Evolutionary conservation across 768 basidiomycete species (phyloP).

Genomic region (Lentinula detonsa): DNA sequence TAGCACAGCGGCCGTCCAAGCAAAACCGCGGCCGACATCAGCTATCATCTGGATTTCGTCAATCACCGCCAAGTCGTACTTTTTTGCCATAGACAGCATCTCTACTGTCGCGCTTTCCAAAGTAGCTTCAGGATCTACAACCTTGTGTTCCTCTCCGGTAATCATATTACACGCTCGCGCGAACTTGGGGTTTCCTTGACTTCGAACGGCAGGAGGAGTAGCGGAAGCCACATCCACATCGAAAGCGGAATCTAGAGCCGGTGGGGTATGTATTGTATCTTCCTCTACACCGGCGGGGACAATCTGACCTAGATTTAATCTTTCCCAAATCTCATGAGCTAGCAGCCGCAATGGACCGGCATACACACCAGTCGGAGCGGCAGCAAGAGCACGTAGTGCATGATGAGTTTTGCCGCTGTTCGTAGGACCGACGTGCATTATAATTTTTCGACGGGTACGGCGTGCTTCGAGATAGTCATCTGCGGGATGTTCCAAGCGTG

Average conservation of each 20-base stretch:
- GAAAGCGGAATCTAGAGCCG: slow-evolving; percentile 3
- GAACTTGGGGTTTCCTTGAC: slow-evolving; percentile 38
- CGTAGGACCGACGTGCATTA: slow-evolving; percentile 96
- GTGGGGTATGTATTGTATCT: slow-evolving; percentile 27
- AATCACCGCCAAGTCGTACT: slow-evolving; percentile 79
- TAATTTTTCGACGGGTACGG: slow-evolving; percentile 61
- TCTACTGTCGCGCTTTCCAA: slow-evolving; percentile 89
- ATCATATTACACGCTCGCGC: slow-evolving; percentile 75
- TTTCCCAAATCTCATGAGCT: slow-evolving; percentile 91
- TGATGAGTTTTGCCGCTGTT: slow-evolving; percentile 97
- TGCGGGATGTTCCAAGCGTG: slow-evolving; percentile 39
- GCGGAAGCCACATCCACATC: slow-evolving; percentile 27
- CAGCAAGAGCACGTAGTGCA: slow-evolving; percentile 83
- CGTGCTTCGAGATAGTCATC: slow-evolving; percentile 52
- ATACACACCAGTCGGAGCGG: slow-evolving; percentile 69
- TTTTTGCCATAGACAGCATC: slow-evolving; percentile 53
- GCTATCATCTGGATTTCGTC: slow-evolving; percentile 98
- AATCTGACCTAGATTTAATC: slow-evolving; percentile 87
- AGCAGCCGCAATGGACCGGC: slow-evolving; percentile 90
- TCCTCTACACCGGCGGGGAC: slow-evolving; percentile 59
- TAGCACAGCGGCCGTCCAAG: slow-evolving; percentile 81
- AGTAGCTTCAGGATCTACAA: slow-evolving; percentile 49
- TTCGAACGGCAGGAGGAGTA: slow-evolving; percentile 19
- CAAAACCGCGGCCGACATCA: slow-evolving; percentile 68
- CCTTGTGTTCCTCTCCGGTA: slow-evolving; percentile 86